Conservation (phyloP, 2,329 filamentous ascomycete genomes). For the Ophiostoma sp. region DNA sequence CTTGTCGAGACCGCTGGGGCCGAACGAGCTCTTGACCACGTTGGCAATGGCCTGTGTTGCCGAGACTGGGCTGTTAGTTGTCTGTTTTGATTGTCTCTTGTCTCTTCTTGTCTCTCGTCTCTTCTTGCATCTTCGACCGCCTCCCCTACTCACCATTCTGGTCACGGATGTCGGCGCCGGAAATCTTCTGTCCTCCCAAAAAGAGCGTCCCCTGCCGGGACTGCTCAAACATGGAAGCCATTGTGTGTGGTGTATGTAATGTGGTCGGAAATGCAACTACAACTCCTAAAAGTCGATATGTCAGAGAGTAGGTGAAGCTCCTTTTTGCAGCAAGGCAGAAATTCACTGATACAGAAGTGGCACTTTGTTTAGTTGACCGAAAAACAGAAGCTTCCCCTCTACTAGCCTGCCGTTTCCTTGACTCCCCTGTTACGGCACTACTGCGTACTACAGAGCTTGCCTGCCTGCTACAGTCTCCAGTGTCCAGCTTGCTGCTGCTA, state of each 20-base stretch:
- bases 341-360: slow-evolving; percentile 11
- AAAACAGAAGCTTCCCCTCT: slow-evolving; percentile 13
- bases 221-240: slow-evolving; percentile 96
- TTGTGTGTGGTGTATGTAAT: slow-evolving; percentile 37
- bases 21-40: slow-evolving; percentile 98
- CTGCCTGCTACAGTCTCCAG: background rate
- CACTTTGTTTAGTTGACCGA: slow-evolving; percentile 11
- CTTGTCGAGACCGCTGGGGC: slow-evolving; percentile 94
- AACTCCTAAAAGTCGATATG: background rate
- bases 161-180: slow-evolving; percentile 90
- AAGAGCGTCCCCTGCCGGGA: slow-evolving; percentile 94
- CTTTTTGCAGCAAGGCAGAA: slow-evolving; percentile 22
- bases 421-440: slow-evolving; percentile 1
- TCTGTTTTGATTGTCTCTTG: background rate
- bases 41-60: slow-evolving; percentile 97
- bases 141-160: slow-evolving; percentile 65
- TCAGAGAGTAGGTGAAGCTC: slow-evolving; percentile 15
- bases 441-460: background rate
- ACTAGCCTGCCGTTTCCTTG: background rate
- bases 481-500: background rate
- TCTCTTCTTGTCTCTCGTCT: background rate
- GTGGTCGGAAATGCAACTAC: background rate
- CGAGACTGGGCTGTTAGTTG: slow-evolving; percentile 55
- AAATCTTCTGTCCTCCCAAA: slow-evolving; percentile 95
- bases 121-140: background rate